These are phyloP conservation scores for Chlorella sp. DNA, from an alignment of 139 green algal genomes.

Conservation along the genomic window DNA sequence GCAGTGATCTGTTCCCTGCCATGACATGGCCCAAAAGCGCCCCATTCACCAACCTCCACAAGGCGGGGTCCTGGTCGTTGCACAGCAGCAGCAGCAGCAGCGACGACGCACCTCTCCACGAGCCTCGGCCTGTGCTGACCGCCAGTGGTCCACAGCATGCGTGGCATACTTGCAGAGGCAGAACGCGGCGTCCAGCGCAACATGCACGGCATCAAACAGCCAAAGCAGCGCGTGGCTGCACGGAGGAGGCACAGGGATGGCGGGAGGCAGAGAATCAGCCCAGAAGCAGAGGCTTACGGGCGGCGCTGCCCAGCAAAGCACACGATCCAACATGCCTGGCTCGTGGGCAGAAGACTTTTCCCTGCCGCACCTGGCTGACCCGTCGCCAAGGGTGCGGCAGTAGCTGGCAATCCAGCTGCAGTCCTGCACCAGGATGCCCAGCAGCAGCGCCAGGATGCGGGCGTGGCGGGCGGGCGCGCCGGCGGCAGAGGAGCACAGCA, in stretches of 20 bases:
- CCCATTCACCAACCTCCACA: too few species aligned
- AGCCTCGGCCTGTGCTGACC: not conserved
- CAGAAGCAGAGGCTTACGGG: too few species aligned
- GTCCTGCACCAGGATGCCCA: conserved; percentile 36
- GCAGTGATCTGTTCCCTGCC: too few species aligned
- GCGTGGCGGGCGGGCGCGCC: conserved; percentile 15
- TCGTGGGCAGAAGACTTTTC: too few species aligned
- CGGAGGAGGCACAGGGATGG: too few species aligned
- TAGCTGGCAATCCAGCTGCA: not conserved
- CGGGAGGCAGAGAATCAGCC: too few species aligned
- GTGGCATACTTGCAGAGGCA: conserved; percentile 23
- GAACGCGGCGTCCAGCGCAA: conserved; percentile 35
- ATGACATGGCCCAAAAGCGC: too few species aligned
- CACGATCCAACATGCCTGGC: too few species aligned
- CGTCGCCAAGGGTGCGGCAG: not conserved
- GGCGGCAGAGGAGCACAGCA: conserved; percentile 32
- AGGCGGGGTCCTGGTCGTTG: too few species aligned
- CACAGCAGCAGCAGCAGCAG: too few species aligned
- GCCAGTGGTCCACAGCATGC: conserved; percentile 13
- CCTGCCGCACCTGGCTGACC: conserved; percentile 4
- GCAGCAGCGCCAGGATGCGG: conserved; percentile 34
- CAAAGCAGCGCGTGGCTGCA: conserved; percentile 30
- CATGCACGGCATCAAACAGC: conserved; percentile 32
- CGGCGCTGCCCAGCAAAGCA: too few species aligned
- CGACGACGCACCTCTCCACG: not conserved